Percentiles rank a stretch among this genome's conserved stretches.
Evolutionary conservation across 2,329 filamentous ascomycete genomes (phyloP).

Genomic region (Alternaria burnsii): DNA sequence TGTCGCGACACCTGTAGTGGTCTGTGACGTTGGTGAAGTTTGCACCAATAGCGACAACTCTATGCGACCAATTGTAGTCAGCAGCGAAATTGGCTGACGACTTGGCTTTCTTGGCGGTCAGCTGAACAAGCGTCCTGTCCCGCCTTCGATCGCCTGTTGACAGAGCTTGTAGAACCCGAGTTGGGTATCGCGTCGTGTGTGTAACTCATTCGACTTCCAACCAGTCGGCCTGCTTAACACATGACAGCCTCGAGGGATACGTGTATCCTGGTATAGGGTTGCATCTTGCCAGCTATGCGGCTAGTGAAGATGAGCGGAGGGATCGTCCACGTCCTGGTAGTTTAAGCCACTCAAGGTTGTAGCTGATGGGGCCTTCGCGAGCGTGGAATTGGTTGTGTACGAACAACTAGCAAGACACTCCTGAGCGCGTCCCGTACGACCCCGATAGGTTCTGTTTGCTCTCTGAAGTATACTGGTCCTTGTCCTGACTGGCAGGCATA

Average conservation of each 20-base stretch:
- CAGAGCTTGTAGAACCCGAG: not conserved
- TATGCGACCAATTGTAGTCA: conserved; percentile 16
- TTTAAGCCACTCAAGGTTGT: not conserved
- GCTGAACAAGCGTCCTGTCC: conserved; percentile 2
- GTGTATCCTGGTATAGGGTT: not conserved
- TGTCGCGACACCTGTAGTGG: conserved; percentile 6
- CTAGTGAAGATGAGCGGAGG: not conserved
- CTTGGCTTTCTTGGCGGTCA: conserved; percentile 28
- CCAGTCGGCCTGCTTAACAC: not conserved
- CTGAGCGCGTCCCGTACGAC: not conserved
- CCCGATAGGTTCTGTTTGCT: conserved; percentile 5
- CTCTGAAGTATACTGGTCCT: not conserved
- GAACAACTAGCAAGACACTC: not conserved
- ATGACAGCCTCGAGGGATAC: not conserved
- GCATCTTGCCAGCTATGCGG: not conserved
- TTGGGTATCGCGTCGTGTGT: not conserved
- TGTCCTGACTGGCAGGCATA: conserved; percentile 2
- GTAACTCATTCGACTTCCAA: not conserved
- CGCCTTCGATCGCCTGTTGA: not conserved
- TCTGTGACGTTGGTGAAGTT: conserved; percentile 20
- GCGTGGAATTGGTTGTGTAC: not conserved
- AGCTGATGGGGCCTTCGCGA: not conserved
- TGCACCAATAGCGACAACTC: not conserved
- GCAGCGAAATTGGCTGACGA: conserved; percentile 19
- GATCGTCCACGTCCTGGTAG: not conserved